Base-by-base conservation (phyloP, 257 asterid species). In the Solanum infundibuliforme region DNA sequence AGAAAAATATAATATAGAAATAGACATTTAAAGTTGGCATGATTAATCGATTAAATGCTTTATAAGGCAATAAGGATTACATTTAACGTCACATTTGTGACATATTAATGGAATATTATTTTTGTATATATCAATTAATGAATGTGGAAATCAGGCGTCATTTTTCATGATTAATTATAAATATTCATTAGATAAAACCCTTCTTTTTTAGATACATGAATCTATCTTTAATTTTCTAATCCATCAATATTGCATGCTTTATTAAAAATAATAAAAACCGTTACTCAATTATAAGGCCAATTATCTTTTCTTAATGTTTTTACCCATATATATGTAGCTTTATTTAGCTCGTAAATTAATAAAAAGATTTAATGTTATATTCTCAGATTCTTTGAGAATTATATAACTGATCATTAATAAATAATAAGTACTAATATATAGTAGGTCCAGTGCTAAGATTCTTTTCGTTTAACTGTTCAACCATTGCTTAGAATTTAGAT, bases 121-220 rank as follows among this genome's bases (percentile, higher is more conserved):
- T 39, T 41, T 58, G 34, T 52, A 8, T 21, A 2, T 84, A 60
- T 60, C 62, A 41, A 20, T 8, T 73, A 25, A 86, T 71, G 85
- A 87, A 83, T 79, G 86, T 84, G 91, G 84, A 88, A 87, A 90
- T 60, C 87, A 88, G 76, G 90, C 16, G 87, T 88, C 91, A 87
- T 77, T 72, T 86, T 83, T 90, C 65, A 90, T 87, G 75, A 90
- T 87, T 87, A 79, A 89, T 87, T 87, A 81, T 72, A 41, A 83
- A 60, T 31, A 71, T 27, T 21, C 83, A 72, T 48, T 68, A 36
- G 84, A 86, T 55, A 87, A 46, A 14, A 66, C 69, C n/a, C 55
- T 38, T 77, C 32, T 55, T 34, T 77, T 14, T 31, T 35, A 43
- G 82, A 81, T 62, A 35, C 89, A 87, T 88, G 87, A 39, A 88